These are phyloP conservation scores for Xylaria longipes DNA, from an alignment of 495 filamentous ascomycete species.

Conservation along the genomic window DNA sequence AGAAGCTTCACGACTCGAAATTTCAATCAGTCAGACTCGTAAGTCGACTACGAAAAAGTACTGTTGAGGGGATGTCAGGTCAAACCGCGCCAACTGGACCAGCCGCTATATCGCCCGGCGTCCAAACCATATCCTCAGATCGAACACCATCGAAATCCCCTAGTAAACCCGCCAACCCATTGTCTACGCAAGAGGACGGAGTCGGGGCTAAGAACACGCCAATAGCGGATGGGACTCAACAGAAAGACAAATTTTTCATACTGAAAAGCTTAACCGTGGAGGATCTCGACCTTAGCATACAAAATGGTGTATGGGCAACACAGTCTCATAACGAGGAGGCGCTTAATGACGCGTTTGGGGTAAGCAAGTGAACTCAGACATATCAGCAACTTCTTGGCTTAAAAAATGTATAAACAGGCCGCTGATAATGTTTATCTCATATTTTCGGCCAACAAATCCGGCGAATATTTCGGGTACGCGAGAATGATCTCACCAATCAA, in stretches of 20 bases:
- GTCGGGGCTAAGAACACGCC: slow-evolving; percentile 17
- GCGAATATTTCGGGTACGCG: slow-evolving; percentile 96
- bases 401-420: slow-evolving; percentile 53
- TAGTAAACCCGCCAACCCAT: slow-evolving; percentile 29
- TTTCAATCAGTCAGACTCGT: slow-evolving; percentile 91
- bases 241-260: slow-evolving; percentile 83
- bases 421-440: slow-evolving; percentile 92
- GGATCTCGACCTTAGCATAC: slow-evolving; percentile 88
- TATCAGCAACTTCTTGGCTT: slow-evolving; percentile 1
- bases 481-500: slow-evolving; percentile 88
- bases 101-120: slow-evolving; percentile 43
- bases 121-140: slow-evolving; percentile 32
- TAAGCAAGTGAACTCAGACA: slow-evolving; percentile 48
- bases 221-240: slow-evolving; percentile 31
- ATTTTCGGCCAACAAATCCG: slow-evolving; percentile 97
- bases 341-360: slow-evolving; percentile 85
- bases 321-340: slow-evolving; percentile 89
- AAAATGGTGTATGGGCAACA: slow-evolving; percentile 90
- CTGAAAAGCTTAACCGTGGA: slow-evolving; percentile 95
- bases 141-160: slow-evolving; percentile 30
- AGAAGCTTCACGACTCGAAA: slow-evolving; percentile 86
- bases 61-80: slow-evolving; percentile 55
- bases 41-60: slow-evolving; percentile 79
- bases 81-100: slow-evolving; percentile 61
- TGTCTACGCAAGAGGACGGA: slow-evolving; percentile 29